Base-by-base conservation (phyloP, 257 asterid genomes). In the Osmanthus fragrans region DNA sequence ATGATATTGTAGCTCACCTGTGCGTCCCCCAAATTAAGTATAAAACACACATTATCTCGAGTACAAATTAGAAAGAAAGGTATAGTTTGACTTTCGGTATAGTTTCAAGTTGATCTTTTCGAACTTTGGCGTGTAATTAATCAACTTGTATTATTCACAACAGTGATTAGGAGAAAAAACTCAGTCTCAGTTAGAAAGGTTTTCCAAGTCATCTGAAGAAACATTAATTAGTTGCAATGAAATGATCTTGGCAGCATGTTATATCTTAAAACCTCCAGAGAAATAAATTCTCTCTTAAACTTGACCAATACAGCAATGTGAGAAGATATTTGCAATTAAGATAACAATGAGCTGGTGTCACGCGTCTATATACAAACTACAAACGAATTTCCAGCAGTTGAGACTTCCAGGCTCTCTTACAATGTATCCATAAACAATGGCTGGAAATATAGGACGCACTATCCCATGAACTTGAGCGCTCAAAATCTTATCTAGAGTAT, bases 1-100 rank as follows among this genome's bases (percentile, higher is more conserved):
- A 91, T 87, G 47, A 92, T 82, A 65, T 85, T 88, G 90, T 85
- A 89, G 88, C 96, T 81, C 87, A 92, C 88, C 99, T 94, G 86
- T 78, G 64, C 15, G 27, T 54, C 64, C 39, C 8, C 69, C 34
- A 25, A 63, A 23, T 63, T 63, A 27, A 63, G 33, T 27, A 23
- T 19, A 63, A 63, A 11, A 63, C 11, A 63, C 5, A 27, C 18
- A 63, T 3, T 27, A 56, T 7, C 32, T 63, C 27, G 36, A 10
- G 36, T 63, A 23, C 18, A 63, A 63, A 58, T n/a, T 58, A 6
- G 66, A 63, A 27, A 23, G 32, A 25, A 60, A 58, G 5, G 6
- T 63, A 23, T 2, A 23, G 15, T 60, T 60, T 27, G 19, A 63
- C 34, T 27, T 63, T 27, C 34, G 11, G 25, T 27, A 60, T 25